Evolutionary conservation across 75 land plant species (phyloP).

Genomic region (Ceratopteris richardii): DNA sequence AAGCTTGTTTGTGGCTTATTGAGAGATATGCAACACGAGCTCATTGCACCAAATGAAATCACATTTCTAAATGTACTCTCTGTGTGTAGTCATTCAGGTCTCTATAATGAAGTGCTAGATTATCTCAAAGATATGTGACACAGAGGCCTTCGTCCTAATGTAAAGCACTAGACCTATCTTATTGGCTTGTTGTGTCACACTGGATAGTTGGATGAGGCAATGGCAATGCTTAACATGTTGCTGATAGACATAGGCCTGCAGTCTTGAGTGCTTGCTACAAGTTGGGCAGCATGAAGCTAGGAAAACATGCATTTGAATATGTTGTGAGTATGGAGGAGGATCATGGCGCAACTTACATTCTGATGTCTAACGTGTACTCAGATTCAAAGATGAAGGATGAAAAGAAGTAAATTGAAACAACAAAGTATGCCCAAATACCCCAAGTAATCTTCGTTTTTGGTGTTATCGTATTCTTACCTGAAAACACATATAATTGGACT

Average conservation of each 20-base stretch:
- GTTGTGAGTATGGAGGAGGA: too few relatives aligned
- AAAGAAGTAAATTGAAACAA: too few relatives aligned
- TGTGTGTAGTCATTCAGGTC: conserved; percentile 40
- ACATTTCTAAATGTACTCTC: conserved; percentile 33
- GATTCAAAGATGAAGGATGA: background rate
- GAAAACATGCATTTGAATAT: too few relatives aligned
- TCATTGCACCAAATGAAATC: conserved; percentile 38
- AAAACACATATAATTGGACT: too few relatives aligned
- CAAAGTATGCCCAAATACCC: too few relatives aligned
- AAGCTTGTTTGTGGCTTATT: conserved; percentile 25
- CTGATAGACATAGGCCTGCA: conserved; percentile 29
- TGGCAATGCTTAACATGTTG: too few relatives aligned
- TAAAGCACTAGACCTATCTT: conserved; percentile 39
- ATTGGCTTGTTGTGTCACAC: too few relatives aligned
- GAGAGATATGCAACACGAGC: conserved; percentile 31
- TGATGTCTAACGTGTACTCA: conserved; percentile 32
- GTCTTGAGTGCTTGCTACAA: conserved; percentile 31
- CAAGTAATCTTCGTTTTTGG: too few relatives aligned
- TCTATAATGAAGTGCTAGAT: too few relatives aligned
- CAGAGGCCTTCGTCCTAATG: conserved; percentile 19
- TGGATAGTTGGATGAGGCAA: too few relatives aligned
- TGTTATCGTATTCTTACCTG: too few relatives aligned
- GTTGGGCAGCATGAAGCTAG: too few relatives aligned
- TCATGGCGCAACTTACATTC: conserved; percentile 22
- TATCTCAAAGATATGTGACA: conserved; percentile 33